These are phyloP conservation scores for Neurospora tetrasperma DNA, from an alignment of 495 filamentous ascomycete genomes.

Conservation along the genomic window DNA sequence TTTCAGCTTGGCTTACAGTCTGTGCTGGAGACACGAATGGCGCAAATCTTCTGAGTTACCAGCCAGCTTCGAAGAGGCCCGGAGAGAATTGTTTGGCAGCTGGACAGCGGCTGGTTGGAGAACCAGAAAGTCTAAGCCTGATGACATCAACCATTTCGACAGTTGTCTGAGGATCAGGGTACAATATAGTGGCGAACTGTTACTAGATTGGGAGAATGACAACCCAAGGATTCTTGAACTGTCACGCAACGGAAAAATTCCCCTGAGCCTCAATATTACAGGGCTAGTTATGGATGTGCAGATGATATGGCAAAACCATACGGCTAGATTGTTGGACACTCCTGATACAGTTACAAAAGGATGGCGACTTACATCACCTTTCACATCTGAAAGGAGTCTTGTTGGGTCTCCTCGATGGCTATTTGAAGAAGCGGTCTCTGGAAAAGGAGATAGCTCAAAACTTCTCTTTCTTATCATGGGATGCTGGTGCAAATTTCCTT, in stretches of 20 bases:
- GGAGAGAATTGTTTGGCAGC: not conserved
- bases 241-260: not conserved
- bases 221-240: not conserved
- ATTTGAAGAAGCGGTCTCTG: not conserved
- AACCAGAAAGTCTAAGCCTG: not conserved
- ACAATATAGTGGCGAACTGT: not conserved
- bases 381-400: not conserved
- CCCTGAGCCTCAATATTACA: not conserved
- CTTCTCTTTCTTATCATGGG: not conserved
- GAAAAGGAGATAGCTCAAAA: not conserved
- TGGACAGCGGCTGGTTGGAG: not conserved
- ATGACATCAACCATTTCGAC: fast-evolving
- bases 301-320: not conserved
- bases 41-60: not conserved
- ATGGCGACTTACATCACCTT: not conserved
- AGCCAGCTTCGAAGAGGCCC: not conserved
- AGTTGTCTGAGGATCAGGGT: not conserved
- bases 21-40: not conserved
- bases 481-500: too few relatives aligned
- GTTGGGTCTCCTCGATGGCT: not conserved
- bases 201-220: not conserved
- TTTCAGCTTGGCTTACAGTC: not conserved
- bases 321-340: too few relatives aligned
- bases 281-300: not conserved
- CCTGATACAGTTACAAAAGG: too few relatives aligned